Percentiles rank a stretch among this genome's conserved stretches.
These are phyloP conservation scores for Opeltia flavorubescens DNA, from an alignment of 495 filamentous ascomycete genomes.

Conservation along the genomic window DNA sequence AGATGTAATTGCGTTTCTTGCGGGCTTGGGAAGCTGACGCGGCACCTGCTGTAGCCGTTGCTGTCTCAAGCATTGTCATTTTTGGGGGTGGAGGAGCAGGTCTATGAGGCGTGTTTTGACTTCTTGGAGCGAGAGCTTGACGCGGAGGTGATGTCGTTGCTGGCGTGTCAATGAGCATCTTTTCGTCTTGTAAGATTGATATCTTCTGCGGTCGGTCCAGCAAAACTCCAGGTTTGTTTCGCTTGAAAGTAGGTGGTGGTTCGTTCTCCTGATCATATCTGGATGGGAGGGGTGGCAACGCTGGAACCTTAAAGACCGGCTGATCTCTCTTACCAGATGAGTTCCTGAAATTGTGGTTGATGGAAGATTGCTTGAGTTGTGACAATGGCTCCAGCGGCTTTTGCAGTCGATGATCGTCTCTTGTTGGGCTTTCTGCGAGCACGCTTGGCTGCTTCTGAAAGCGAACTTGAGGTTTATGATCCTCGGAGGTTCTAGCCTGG, in stretches of 20 bases:
- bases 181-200: constrained; percentile 32
- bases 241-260: constrained; percentile 59
- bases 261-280: constrained; percentile 70
- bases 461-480: constrained; percentile 1
- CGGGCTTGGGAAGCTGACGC: constrained; percentile 52
- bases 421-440: constrained; percentile 25
- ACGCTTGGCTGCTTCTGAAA: constrained; percentile 21
- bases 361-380: constrained; percentile 1
- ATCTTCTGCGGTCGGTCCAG: constrained; percentile 48
- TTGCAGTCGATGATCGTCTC: constrained; percentile 18
- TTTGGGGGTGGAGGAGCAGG: constrained; percentile 81
- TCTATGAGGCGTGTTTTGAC: constrained; percentile 69
- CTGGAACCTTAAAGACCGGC: constrained; percentile 54
- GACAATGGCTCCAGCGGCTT: constrained; percentile 11
- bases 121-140: constrained; percentile 55
- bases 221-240: constrained; percentile 42
- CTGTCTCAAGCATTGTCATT: constrained; percentile 88
- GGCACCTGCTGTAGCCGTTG: constrained; percentile 71
- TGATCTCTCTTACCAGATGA: constrained; percentile 27
- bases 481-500: constrained; percentile 1
- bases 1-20: constrained; percentile 64
- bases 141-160: constrained; percentile 41
- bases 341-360: constrained; percentile 19
- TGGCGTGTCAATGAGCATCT: constrained; percentile 31
- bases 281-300: constrained; percentile 43